Evolutionary conservation across 192 early-diverging fungal genomes (phyloP), one percentile per base, ranked within the genome.

Genomic region (Chytriomyces hyalinus): DNA sequence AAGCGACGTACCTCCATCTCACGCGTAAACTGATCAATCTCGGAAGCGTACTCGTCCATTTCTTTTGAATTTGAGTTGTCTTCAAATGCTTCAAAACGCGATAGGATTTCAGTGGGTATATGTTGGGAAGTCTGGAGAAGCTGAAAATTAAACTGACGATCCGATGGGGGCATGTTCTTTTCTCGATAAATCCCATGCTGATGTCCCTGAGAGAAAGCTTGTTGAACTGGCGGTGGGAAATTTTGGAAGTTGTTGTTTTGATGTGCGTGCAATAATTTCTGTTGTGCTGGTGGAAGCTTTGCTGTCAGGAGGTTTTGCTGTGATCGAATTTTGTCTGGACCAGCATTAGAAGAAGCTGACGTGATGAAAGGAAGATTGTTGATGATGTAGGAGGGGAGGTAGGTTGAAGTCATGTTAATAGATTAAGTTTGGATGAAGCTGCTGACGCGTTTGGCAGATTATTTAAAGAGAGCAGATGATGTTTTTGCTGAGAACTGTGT

Each of bases 1-100:
- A 15, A n/a, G n/a, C 51, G n/a, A 28, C 69, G 22, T 13, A 73
- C 71, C 71, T 73, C 71, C 53, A 73, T 62, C 59, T 73, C 71
- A 8, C 71, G 60, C 71, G 62, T 73, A 43, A 57, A 48, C 17
- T 17, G 7, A 8, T 61, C 53, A 62, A 62, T 57, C 22, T 73
- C 61, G 9, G 48, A 9, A 24, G 71, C 71, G 36, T 73, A 73
- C 36, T 73, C 71, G 44, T 73, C 71, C 7, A 46, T 44, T 9
- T n/a, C n/a, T 62, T 62, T 73, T 22, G 46, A 73, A 8, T 60
- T 46, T 9, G 53, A 46, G 15, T 45, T 62, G 47, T 73, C 71
- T 46, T 73, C 71, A 46, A 61, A 73, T 46, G 53, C 59, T 62
- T 62, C 61, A 62, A 73, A 73, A 10, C 60, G 53, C 22, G 53